phyloP scores from a whole-genome alignment of 2,329 filamentous ascomycete species.

The Sphaerostilbella broomeana region DNA sequence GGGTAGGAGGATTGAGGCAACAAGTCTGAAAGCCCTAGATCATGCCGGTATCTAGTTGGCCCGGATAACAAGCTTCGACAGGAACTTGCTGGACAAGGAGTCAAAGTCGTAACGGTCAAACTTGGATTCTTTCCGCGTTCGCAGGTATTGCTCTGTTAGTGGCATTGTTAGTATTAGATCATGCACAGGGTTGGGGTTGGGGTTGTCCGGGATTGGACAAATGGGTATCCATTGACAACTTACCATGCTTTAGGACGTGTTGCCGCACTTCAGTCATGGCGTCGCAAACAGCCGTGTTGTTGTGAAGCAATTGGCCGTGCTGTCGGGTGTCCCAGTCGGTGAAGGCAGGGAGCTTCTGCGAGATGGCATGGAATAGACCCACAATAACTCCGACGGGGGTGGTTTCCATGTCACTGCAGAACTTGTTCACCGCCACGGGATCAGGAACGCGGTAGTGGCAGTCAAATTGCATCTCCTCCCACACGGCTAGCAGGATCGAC shows the following conservation, averaged over 20 bases:
- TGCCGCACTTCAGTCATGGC: conserved; percentile 93
- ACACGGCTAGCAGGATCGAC: conserved; percentile 85
- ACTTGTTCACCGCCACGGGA: conserved; percentile 77
- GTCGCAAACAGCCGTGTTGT: conserved; percentile 86
- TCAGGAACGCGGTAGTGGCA: conserved; percentile 93
- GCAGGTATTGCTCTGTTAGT: conserved; percentile 74
- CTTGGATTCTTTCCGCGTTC: conserved; percentile 68
- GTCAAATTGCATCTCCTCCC: conserved; percentile 99
- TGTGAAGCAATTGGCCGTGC: conserved; percentile 84
- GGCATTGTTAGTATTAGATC: conserved; percentile 20
- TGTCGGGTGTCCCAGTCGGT: conserved; percentile 90
- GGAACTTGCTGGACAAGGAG: conserved; percentile 92
- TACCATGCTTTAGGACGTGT: conserved; percentile 91
- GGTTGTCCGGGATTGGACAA: too few relatives aligned
- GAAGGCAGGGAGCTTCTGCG: conserved; percentile 88
- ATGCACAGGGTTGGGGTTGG: too few relatives aligned
- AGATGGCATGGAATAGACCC: conserved; percentile 94
- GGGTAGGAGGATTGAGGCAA: background rate
- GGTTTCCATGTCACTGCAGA: conserved; percentile 94
- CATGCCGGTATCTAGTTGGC: conserved; percentile 73
- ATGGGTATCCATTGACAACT: too few relatives aligned
- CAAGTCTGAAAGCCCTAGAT: conserved; percentile 1
- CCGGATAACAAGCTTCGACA: conserved; percentile 92
- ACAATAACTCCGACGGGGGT: conserved; percentile 94
- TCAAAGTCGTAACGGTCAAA: conserved; percentile 93